Conservation (phyloP, 2,329 filamentous ascomycete genomes). For the Fusarium sp. region DNA sequence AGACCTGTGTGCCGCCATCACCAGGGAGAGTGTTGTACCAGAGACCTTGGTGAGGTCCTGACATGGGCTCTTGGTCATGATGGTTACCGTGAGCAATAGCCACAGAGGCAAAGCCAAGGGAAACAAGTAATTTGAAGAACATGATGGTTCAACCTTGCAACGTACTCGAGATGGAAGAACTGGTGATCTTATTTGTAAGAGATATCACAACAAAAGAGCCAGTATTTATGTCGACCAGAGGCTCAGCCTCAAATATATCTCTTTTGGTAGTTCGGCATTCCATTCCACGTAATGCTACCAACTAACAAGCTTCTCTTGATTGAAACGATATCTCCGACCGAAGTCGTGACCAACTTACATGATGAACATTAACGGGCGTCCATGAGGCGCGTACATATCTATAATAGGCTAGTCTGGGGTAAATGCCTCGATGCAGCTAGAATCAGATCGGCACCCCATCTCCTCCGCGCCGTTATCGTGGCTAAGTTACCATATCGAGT, state of each 20-base stretch:
- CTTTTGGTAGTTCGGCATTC: too few species aligned
- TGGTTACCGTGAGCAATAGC: slow-evolving; percentile 69
- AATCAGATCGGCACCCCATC: slow-evolving; percentile 20
- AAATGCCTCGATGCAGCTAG: background rate
- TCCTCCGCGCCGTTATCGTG: slow-evolving; percentile 36
- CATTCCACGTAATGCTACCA: background rate
- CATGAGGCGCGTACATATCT: slow-evolving; percentile 37
- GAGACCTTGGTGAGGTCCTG: slow-evolving; percentile 78
- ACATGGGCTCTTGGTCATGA: slow-evolving; percentile 71
- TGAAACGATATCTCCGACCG: too few species aligned
- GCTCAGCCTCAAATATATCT: too few species aligned
- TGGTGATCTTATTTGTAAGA: fast-evolving
- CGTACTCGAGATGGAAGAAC: background rate
- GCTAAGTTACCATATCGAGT: slow-evolving; percentile 44
- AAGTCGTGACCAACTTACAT: background rate
- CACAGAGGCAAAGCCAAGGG: slow-evolving; percentile 61
- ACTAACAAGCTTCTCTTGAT: too few species aligned
- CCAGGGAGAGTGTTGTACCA: slow-evolving; percentile 89
- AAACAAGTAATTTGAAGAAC: slow-evolving; percentile 50
- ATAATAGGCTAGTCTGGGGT: slow-evolving; percentile 31
- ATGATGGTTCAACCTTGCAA: slow-evolving; percentile 33
- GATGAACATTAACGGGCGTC: slow-evolving; percentile 1
- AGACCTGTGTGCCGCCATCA: slow-evolving; percentile 84
- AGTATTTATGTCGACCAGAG: slow-evolving; percentile 6
- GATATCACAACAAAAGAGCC: background rate